Evolutionary conservation across 495 filamentous ascomycete genomes (phyloP).

Genomic region (Neurospora intermedia): DNA sequence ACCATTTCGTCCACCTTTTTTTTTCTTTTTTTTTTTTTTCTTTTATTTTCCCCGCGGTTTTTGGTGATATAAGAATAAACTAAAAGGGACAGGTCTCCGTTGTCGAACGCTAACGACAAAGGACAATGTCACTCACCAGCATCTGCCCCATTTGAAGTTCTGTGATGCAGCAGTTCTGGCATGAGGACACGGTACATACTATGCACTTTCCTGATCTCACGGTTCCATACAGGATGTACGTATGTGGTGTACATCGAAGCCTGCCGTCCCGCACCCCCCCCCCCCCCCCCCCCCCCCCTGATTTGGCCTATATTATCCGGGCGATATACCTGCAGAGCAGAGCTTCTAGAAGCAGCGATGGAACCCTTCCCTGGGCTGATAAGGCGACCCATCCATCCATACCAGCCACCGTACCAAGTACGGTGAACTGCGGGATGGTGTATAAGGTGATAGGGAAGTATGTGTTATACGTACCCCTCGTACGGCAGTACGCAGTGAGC

Average conservation of each 20-base stretch:
- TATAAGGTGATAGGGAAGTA: too few relatives aligned
- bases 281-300: background rate
- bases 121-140: background rate
- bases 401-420: background rate
- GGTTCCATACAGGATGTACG: background rate
- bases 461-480: background rate
- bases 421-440: background rate
- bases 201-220: background rate
- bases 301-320: background rate
- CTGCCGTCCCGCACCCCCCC: background rate
- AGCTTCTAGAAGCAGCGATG: background rate
- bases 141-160: background rate
- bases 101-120: background rate
- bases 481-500: background rate
- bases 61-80: background rate
- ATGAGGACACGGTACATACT: background rate
- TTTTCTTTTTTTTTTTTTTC: too few relatives aligned
- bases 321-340: background rate
- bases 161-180: background rate
- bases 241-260: background rate
- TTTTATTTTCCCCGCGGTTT: background rate
- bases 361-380: background rate
- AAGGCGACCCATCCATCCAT: background rate
- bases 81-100: background rate
- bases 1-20: background rate